Percentiles rank a stretch among this genome's conserved stretches.
phyloP scores from a whole-genome alignment of 129 eudicot species.

The Artemisia tridentata region DNA sequence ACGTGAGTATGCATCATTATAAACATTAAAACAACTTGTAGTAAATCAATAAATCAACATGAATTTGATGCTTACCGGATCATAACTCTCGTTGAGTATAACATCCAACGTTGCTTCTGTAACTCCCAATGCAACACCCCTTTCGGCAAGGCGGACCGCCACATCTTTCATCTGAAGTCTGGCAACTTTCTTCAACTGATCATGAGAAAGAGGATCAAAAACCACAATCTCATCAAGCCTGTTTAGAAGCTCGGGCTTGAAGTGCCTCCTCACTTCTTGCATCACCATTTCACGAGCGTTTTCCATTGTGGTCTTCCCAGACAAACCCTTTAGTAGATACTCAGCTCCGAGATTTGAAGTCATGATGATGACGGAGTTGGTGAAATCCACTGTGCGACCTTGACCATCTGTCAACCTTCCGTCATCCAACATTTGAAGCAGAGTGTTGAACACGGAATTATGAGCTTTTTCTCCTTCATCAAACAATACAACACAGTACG shows the following conservation, averaged over 20 bases:
- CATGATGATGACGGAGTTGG: constrained; percentile 87
- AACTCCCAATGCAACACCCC: constrained; percentile 89
- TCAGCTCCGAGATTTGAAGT: constrained; percentile 97
- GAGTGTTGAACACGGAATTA: constrained; percentile 67
- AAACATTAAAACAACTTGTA: background rate
- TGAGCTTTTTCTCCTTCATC: constrained; percentile 96
- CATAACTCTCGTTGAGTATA: constrained; percentile 76
- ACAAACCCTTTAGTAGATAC: constrained; percentile 61
- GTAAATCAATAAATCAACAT: background rate
- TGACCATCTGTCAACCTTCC: constrained; percentile 97
- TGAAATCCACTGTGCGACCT: constrained; percentile 91
- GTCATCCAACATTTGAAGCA: constrained; percentile 89
- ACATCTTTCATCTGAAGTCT: constrained; percentile 81
- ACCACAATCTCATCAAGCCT: constrained; percentile 91
- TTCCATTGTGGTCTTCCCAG: constrained; percentile 70
- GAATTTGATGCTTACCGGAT: constrained; percentile 59
- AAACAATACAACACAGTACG: constrained; percentile 76
- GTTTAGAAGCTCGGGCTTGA: constrained; percentile 83
- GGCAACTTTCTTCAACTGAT: constrained; percentile 74
- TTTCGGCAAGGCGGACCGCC: constrained; percentile 77
- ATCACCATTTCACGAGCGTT: constrained; percentile 74
- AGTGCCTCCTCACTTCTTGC: constrained; percentile 89
- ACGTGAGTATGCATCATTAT: background rate
- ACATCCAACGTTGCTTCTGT: constrained; percentile 85
- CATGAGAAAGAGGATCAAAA: constrained; percentile 93